Evolutionary conservation across 306 rosid genomes (phyloP), one percentile per base, ranked within the genome.

Genomic region (Quercus mongolica): DNA sequence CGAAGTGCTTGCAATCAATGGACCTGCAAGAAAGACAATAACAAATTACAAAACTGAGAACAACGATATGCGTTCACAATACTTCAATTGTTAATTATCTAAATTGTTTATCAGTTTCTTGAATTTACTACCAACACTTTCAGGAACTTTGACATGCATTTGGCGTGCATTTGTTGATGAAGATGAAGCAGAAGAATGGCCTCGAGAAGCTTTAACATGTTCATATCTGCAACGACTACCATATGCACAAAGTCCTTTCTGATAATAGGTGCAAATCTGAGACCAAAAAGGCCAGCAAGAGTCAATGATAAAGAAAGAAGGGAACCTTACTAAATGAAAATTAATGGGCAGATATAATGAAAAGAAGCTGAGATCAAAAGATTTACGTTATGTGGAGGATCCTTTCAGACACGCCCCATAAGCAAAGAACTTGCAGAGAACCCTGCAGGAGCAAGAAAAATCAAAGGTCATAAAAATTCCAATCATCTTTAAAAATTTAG

Each of bases 191-290:
- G 86, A 85, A 28, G 89, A 79, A 59, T 84, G 88, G 58, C 81
- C 61, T 54, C 13, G 91, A 77, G 96, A 84, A 87, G 85, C 87
- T 85, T 90, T 92, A 76, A 90, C 89, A 80, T 95, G 99, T 69
- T 95, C 94, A 75, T 95, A 95, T 86, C 97, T 89, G 94, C 99
- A 95, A 59, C 92, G 94, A 87, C 96, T 90, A 62, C 98, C 99
- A 85, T 90, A 95, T 30, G 92, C 94, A 86, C 99, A 95, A 23
- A 80, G 79, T 44, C 97, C 98, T 84, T 91, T 90, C 86, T 90
- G 97, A 87, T 95, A 95, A 84, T 81, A 95, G 61, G 93, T 91
- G 85, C 99, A 95, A 74, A 95, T 80, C 99, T 95, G 88, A 57
- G 52, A 79, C 20, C 46, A 81, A 23, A 56, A 59, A 10, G 5